Conservation (phyloP, 108 stramenopile genomes). For the Nitzschia sp. region DNA sequence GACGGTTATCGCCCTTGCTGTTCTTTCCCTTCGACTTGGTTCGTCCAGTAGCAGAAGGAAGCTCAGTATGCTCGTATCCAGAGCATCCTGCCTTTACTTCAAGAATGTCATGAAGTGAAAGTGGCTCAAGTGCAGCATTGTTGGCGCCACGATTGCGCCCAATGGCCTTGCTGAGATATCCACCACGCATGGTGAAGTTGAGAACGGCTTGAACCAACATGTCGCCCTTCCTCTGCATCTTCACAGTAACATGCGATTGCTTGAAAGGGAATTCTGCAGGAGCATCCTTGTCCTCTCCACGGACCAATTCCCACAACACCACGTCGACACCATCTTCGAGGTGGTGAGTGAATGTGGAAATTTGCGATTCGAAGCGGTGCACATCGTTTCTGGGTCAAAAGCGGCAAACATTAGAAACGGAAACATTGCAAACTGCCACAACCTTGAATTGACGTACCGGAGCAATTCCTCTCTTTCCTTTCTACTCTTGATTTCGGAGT, state of each 20-base stretch:
- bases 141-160: constrained; percentile 66
- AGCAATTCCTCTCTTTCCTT: constrained; percentile 82
- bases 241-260: constrained; percentile 71
- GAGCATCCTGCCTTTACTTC: constrained; percentile 84
- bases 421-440: background rate
- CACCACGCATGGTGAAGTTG: constrained; percentile 77
- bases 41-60: constrained; percentile 59
- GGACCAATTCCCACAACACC: constrained; percentile 84
- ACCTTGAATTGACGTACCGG: constrained; percentile 40
- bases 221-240: constrained; percentile 78
- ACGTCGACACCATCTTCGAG: constrained; percentile 85
- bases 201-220: constrained; percentile 74
- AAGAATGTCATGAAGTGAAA: constrained; percentile 84
- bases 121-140: constrained; percentile 78
- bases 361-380: constrained; percentile 69
- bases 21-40: constrained; percentile 54
- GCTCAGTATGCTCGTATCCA: constrained; percentile 80
- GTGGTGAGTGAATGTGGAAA: constrained; percentile 61
- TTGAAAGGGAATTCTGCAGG: constrained; percentile 79
- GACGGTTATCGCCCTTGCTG: constrained; percentile 70
- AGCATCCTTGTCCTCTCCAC: constrained; percentile 57
- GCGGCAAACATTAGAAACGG: background rate
- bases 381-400: constrained; percentile 63
- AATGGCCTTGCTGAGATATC: constrained; percentile 87
- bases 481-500: constrained; percentile 71